Base-by-base conservation (phyloP, 73 alveolate species). In the Paramecium caudatum region DNA sequence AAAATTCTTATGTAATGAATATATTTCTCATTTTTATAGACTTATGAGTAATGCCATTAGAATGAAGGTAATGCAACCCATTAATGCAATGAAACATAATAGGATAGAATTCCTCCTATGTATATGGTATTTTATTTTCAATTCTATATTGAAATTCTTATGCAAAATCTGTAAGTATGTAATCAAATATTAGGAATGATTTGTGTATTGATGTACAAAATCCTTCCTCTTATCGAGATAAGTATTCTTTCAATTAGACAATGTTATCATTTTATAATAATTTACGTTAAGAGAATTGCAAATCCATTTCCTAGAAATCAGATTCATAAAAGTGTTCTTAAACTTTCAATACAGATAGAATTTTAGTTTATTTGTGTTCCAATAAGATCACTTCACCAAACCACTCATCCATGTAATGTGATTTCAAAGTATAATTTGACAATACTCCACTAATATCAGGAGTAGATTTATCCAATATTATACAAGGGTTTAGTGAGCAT, bases 11-110 rank as follows among this genome's bases (percentile, higher is more conserved):
- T 9, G 93, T 62, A 25, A 86, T 86, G 43, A 49, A 86, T 7
- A 86, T 63, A 45, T 86, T 62, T 47, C 69, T 86, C 82, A 70
- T 86, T 23, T 90, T 86, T 9, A 86, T 41, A 1, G 82, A 46
- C 8, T 81, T 36, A 86, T 85, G 92, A 41, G 41, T 5, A 10
- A 85, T 62, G 5, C 48, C 36, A 21, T 62, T 50, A 9, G 47
- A 62, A 85, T 86, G 84, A 0, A 86, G 27, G 65, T 86, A 86
- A 41, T 36, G 37, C 90, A 86, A 47, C 0, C 93, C 93, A 86
- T 30, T 63, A 4, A 86, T 46, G 7, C 61, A 65, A 17, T 78
- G 16, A 23, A 41, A 86, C 34, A 78, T 49, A 39, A 86, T 86
- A 21, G 82, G 82, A 70, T 78, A 86, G 30, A 63, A 62, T 46